Base-by-base conservation (phyloP, 345 rosid genomes). In the Clarkia xantiana region DNA sequence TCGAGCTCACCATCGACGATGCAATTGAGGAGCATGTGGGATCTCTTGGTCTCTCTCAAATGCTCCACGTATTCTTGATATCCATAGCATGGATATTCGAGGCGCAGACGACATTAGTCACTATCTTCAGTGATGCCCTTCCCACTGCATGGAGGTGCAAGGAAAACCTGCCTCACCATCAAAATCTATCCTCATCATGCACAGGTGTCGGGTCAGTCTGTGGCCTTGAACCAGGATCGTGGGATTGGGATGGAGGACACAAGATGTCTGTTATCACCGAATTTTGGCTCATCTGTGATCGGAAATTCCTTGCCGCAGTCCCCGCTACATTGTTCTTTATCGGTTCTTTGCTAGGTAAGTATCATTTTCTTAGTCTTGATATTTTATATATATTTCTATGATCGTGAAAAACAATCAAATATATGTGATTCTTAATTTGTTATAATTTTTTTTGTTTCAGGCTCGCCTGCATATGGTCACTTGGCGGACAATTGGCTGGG, bases 261-360 rank as follows among this genome's bases (percentile, higher is more conserved):
- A 55, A 25, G 29, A 62, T 70, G 20, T 76, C 89, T 39, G 63
- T 63, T 5, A 67, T 82, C 18, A 70, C 86, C 0, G 89, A 86
- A 50, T 86, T 89, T 88, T 57, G 63, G 59, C 88, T 86, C 16
- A 46, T 82, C 0, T 80, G 93, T 56, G 69, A 82, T 46, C 80
- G 67, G 40, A 80, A 62, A 62, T 82, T 78, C 62, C 71, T 82
- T 18, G 84, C 80, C 17, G 86, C 86, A 10, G 42, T 77, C n/a
- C 95, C 95, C 1, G 74, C 90, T 4, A 75, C 83, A 3, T 76
- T 77, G 42, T 81, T 85, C 74, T 85, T 85, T 45, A 52, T 85
- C 5, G 95, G 95, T 11, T 81, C 95, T 10, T 72, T 85, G 0
- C 50, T 85, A 4, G 90, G 90, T 81, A 76, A n/a, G n/a, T 0